phyloP scores from a whole-genome alignment of 768 basidiomycete species.

The Tulasnella sp. region DNA sequence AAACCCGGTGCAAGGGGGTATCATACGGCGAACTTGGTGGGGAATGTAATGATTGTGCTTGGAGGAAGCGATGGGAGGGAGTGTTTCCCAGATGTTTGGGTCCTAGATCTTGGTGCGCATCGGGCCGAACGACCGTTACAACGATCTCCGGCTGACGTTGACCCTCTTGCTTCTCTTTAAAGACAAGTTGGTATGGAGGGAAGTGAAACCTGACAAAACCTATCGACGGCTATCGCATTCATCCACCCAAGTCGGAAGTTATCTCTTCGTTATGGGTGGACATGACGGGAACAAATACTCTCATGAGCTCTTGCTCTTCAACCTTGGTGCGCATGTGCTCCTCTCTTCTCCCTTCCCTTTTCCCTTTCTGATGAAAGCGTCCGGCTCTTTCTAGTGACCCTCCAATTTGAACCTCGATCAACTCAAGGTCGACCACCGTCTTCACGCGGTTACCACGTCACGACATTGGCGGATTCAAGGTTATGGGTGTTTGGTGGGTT shows the following conservation, averaged over 20 bases:
- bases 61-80: constrained; percentile 93
- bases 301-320: constrained; percentile 72
- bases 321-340: constrained; percentile 61
- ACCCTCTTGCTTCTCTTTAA: not conserved
- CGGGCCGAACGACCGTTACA: not conserved
- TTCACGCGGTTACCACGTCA: too few species aligned
- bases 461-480: too few species aligned
- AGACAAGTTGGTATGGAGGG: constrained; percentile 38
- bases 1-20: constrained; percentile 54
- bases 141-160: not conserved
- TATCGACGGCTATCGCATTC: constrained; percentile 76
- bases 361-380: not conserved
- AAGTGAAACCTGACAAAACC: constrained; percentile 38
- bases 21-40: constrained; percentile 84
- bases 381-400: too few species aligned
- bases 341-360: not conserved
- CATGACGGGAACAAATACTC: constrained; percentile 75
- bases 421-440: too few species aligned
- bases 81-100: constrained; percentile 85
- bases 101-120: constrained; percentile 74
- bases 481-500: too few species aligned
- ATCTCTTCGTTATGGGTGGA: constrained; percentile 84
- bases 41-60: constrained; percentile 78
- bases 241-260: constrained; percentile 86
- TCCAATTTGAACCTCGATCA: constrained; percentile 68